phyloP scores from a whole-genome alignment of 257 asterid species.

The Solanum virginianum region DNA sequence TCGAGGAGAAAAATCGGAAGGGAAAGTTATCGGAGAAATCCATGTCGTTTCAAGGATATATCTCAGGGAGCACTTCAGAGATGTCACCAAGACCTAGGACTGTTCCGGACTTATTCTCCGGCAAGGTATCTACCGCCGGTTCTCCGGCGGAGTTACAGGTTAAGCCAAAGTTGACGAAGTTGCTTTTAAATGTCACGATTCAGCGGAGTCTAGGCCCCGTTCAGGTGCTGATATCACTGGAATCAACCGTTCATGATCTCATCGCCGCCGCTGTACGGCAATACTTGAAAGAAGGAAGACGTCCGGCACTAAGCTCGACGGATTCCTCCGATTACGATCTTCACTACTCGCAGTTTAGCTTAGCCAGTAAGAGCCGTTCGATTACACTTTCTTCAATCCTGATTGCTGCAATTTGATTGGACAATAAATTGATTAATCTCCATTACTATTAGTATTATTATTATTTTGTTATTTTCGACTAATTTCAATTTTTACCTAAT shows the following conservation, averaged over 20 bases:
- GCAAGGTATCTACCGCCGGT: conserved; percentile 4
- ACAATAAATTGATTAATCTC: background rate
- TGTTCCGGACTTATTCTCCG: conserved; percentile 43
- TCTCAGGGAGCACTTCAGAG: background rate
- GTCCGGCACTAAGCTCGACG: conserved; percentile 28
- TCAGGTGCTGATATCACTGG: conserved; percentile 56
- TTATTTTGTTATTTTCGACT: background rate
- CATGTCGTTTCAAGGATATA: conserved; percentile 39
- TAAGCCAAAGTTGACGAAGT: conserved; percentile 50
- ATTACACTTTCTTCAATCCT: background rate
- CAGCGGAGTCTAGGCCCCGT: conserved; percentile 79
- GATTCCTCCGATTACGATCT: conserved; percentile 46
- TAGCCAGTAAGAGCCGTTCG: conserved; percentile 48
- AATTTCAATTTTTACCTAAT: background rate
- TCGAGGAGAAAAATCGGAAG: conserved; percentile 39
- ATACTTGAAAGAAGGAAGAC: conserved; percentile 65
- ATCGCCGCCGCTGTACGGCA: conserved; percentile 56
- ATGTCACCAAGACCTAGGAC: conserved; percentile 47
- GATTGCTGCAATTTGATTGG: background rate
- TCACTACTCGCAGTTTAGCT: conserved; percentile 89
- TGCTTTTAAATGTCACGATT: conserved; percentile 68
- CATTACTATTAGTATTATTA: background rate
- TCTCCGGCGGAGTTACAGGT: background rate
- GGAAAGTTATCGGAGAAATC: conserved; percentile 43
- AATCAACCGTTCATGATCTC: conserved; percentile 63